Base-by-base conservation (phyloP, 2,329 filamentous ascomycete species). In the Phoma herbarum region DNA sequence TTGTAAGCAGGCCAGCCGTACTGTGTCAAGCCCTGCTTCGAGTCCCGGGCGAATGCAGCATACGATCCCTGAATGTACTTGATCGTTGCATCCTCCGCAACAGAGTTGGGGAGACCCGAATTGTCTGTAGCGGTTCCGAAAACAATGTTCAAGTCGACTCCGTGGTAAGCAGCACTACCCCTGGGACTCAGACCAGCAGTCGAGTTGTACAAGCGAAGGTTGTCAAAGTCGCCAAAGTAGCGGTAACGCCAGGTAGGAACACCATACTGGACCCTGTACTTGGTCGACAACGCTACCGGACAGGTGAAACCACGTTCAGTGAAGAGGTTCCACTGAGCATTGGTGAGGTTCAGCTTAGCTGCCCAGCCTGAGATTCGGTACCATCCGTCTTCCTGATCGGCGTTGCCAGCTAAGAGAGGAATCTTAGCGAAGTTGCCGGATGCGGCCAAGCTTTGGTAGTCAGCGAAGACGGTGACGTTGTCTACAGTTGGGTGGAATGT, bases 151-250 rank as follows among this genome's bases (percentile, higher is more conserved):
- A 78, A 62, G 44, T 78, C 77, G 20, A 69, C 66, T 7, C 68
- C 73, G 44, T 79, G 77, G 50, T 78, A 79, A 12, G 76, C 73
- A 3, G 70, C 75, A 51, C 74, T 71, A 49, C 75, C 75, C 43
- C 52, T 63, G 14, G 66, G 56, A 6, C 64, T 61, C 11, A 72
- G 61, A 14, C 70, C 68, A 29, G 66, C 67, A 51, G 56, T 67
- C 20, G 63, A 46, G 22, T 75, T 73, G 37, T 73, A 73, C 3
- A 77, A 65, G 8, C 73, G 67, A 16, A 76, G 63, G 41, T 76
- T 77, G 18, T 69, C 66, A 64, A 71, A 77, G 51, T 76, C 72
- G 5, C 74, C 77, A 23, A 70, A 65, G 56, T 77, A 79, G 16
- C 73, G 65, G 49, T 77, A 79, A 10, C 75, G 70, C 67, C 73